Evolutionary conservation across 345 rosid genomes (phyloP), one percentile per base, ranked within the genome.

Genomic region (Bretschneidera sinensis): DNA sequence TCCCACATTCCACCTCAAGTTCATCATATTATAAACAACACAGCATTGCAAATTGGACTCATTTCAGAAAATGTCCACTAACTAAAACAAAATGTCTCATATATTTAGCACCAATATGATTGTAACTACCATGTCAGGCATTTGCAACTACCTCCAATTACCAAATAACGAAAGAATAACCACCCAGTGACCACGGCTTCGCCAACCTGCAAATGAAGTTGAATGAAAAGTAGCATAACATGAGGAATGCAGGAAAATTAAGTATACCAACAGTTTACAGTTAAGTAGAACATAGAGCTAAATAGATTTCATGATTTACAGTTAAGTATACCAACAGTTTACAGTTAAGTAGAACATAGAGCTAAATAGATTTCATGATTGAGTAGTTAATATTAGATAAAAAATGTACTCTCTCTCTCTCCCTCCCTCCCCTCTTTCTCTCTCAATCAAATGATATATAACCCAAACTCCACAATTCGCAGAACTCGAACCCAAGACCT

Each of bases 121-220:
- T 5, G 16, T 39, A 9, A 39, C 4, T 4, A 39, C 45, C 10
- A 39, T 39, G 45, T 39, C 45, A 39, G 48, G 35, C 39, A 57
- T 51, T 48, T 52, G 59, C 68, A 15, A 62, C 55, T 83, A 94
- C 99, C 99, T 90, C 99, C 99, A 61, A 94, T 85, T 49, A 90
- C 97, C 85, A 94, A 77, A 80, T 94, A 94, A 28, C 99, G 99
- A 59, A 90, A 94, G 79, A 94, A 91, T 68, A 94, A 70, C 99
- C 99, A 90, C 54, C 99, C 97, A 43, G 77, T 80, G 76, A 94
- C 99, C 74, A 94, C 99, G 15, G 97, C 97, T 82, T 90, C 97
- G 55, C 84, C 88, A 67, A 91, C 95, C 99, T 91, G 86, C 73
- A 80, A 53, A 63, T 69, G 55, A 62, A 68, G 54, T 56, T n/a